These are phyloP conservation scores for Mycena galopus DNA, from an alignment of 768 basidiomycete genomes.

Conservation along the genomic window DNA sequence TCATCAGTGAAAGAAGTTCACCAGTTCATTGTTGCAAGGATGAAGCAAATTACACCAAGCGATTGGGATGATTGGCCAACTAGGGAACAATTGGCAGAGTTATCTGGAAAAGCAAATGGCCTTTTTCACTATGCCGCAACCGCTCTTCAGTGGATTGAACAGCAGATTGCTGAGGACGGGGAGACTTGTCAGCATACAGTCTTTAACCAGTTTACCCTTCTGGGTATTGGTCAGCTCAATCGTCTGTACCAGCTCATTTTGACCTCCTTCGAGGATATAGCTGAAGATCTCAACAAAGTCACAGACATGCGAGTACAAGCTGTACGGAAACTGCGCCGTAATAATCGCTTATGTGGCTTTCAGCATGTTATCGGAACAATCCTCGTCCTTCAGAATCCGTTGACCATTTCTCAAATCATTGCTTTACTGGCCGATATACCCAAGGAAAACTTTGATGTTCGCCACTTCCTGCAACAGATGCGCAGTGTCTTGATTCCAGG, in stretches of 20 bases:
- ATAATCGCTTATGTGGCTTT: neutral
- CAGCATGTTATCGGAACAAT: conserved; percentile 9
- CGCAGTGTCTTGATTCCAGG: conserved; percentile 20
- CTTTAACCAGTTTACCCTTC: neutral
- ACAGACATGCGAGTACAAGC: neutral
- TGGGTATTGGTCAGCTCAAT: neutral
- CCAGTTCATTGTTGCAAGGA: too few relatives aligned
- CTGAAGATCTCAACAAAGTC: too few relatives aligned
- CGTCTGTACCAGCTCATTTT: conserved; percentile 9
- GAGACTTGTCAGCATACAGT: neutral
- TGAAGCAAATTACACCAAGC: too few relatives aligned
- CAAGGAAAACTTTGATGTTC: neutral
- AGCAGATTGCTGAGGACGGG: neutral
- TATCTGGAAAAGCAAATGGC: too few relatives aligned
- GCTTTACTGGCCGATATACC: conserved; percentile 15
- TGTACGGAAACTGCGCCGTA: neutral
- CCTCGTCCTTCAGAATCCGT: conserved; percentile 8
- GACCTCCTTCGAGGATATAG: conserved; percentile 6
- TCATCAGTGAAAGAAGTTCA: too few relatives aligned
- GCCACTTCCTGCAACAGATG: neutral
- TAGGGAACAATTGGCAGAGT: too few relatives aligned
- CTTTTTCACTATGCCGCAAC: conserved; percentile 23
- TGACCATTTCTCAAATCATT: conserved; percentile 12
- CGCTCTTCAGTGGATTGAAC: conserved; percentile 13
- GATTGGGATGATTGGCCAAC: too few relatives aligned